Evolutionary conservation across 768 basidiomycete genomes (phyloP).

Genomic region (Lactifluus volemus): DNA sequence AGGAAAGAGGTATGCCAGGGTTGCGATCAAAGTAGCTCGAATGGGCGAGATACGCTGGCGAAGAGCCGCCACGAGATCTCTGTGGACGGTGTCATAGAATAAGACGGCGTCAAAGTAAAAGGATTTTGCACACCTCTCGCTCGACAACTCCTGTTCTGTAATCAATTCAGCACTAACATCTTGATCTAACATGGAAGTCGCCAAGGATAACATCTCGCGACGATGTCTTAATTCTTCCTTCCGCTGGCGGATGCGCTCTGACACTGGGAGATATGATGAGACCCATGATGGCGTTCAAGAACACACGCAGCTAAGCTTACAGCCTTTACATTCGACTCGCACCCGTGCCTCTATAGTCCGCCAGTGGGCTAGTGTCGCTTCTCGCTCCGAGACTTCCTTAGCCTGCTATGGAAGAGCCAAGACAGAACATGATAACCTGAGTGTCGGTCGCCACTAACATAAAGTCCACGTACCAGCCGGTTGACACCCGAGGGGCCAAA

Average conservation of each 20-base stretch:
- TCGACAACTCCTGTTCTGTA: slow-evolving; percentile 27
- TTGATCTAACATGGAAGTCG: slow-evolving; percentile 32
- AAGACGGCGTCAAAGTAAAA: slow-evolving; percentile 6
- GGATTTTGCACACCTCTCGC: slow-evolving; percentile 23
- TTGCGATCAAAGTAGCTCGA: slow-evolving; percentile 58
- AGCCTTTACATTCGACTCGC: slow-evolving; percentile 32
- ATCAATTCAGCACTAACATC: slow-evolving; percentile 17
- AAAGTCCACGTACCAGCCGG: slow-evolving; percentile 10
- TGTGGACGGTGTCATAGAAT: slow-evolving; percentile 27
- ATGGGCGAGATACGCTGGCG: slow-evolving; percentile 41
- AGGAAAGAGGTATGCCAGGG: slow-evolving; percentile 73
- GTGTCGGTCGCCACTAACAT: background rate
- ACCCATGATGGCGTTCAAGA: slow-evolving; percentile 4
- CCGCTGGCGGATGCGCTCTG: slow-evolving; percentile 35
- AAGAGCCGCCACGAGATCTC: slow-evolving; percentile 39
- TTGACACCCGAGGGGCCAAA: slow-evolving; percentile 26
- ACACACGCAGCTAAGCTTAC: slow-evolving; percentile 29
- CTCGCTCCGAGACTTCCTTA: slow-evolving; percentile 60
- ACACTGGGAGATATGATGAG: slow-evolving; percentile 28
- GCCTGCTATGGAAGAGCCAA: slow-evolving; percentile 37
- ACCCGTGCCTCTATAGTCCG: slow-evolving; percentile 1
- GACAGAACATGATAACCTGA: background rate
- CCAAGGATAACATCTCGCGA: slow-evolving; percentile 38
- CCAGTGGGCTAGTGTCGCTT: slow-evolving; percentile 43
- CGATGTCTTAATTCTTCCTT: slow-evolving; percentile 38